Evolutionary conservation across 2,329 filamentous ascomycete species (phyloP), one percentile per base, ranked within the genome.

Genomic region (Mycogone perniciosa): DNA sequence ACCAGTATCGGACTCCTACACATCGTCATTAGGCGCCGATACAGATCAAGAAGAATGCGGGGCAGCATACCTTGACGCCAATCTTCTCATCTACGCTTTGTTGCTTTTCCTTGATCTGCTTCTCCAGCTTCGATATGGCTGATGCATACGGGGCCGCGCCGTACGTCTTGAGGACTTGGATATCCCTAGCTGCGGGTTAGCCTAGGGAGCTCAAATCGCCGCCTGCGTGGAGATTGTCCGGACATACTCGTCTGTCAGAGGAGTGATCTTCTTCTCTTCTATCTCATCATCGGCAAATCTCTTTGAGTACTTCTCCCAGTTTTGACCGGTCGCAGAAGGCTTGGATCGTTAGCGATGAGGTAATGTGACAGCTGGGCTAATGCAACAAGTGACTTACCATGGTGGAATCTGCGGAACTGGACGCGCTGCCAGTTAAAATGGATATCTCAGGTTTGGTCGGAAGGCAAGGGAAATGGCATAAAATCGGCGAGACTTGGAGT

Each of bases 231-330:
- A 13, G 11, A n/a, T 29, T 20, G 20, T 20, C 20, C 20, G 35
- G 34, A 76, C 87, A 59, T 80, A 96, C 92, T 97, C 93, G 76
- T 97, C 93, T 61, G 91, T 87, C 56, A 99, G 77, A 59, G 93
- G 93, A 54, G 90, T 92, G 68, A 99, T 99, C 83, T 99, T 99
- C 86, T 99, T 99, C 81, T 99, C 93, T 70, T 95, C 90, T 71
- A 91, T 79, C 71, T 97, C 93, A 64, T 99, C 93, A 67, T 99
- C 93, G 67, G 86, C 92, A 67, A 89, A 99, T 67, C 85, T 91
- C 81, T 97, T 96, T 76, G 88, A 82, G 80, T 96, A 97, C 78
- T 97, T 97, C 81, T 99, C 93, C 93, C 93, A 99, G 81, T 83
- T 89, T 72, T 80, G 75, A 69, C 93, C 93, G 64, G 87, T 95